Conservation (phyloP, 306 rosid species). For the Vigna hirtella region DNA sequence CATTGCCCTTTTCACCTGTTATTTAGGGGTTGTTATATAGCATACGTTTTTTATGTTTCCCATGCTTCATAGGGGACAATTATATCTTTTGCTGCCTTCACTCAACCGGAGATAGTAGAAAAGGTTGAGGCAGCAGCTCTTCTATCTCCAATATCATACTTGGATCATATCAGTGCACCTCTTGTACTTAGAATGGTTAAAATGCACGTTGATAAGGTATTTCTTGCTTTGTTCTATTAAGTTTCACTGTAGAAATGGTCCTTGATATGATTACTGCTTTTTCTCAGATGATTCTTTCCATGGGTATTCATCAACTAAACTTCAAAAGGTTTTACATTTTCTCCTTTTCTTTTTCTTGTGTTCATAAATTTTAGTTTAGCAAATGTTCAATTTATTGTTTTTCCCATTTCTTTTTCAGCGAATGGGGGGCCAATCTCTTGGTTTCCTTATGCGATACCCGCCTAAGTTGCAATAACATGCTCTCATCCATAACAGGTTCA, state of each 20-base stretch:
- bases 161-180: conserved; percentile 72
- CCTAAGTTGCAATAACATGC: conserved; percentile 75
- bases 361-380: conserved; percentile 26
- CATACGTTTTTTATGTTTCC: conserved; percentile 32
- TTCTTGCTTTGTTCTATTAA: conserved; percentile 27
- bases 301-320: conserved; percentile 48
- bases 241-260: conserved; percentile 35
- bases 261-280: conserved; percentile 41
- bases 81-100: conserved; percentile 63
- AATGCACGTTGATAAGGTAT: conserved; percentile 85
- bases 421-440: conserved; percentile 78
- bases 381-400: conserved; percentile 32
- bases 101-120: conserved; percentile 66
- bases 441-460: conserved; percentile 77
- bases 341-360: conserved; percentile 23
- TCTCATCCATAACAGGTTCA: conserved; percentile 85
- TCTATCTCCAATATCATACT: conserved; percentile 84
- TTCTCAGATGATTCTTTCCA: conserved; percentile 65
- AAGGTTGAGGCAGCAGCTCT: conserved; percentile 87
- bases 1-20: conserved; percentile 25
- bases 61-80: conserved; percentile 77
- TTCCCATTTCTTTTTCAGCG: conserved; percentile 56
- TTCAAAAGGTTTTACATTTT: conserved; percentile 35
- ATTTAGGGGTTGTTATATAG: conserved; percentile 13
- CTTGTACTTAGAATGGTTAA: conserved; percentile 76